A percentile compares a stretch with the other conserved stretches of the same genome.
Conservation (phyloP, 2,329 filamentous ascomycete species). For the Fusarium neocosmosporiellum region DNA sequence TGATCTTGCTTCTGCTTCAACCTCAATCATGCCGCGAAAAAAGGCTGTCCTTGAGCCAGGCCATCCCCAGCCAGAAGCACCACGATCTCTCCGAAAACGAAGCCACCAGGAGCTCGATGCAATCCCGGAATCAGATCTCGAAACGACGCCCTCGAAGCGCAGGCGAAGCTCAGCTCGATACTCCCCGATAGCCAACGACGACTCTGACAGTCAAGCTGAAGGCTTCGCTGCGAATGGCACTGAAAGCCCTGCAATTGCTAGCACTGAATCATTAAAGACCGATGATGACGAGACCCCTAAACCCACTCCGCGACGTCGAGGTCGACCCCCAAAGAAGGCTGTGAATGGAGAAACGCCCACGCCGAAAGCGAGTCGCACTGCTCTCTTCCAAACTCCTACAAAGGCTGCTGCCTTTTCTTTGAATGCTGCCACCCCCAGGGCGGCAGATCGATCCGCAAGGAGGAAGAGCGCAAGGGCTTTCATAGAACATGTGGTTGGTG, state of each 20-base stretch:
- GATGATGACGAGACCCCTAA: constrained; percentile 43
- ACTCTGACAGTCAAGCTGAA: constrained; percentile 38
- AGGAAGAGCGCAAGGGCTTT: constrained; percentile 84
- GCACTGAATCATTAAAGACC: constrained; percentile 25
- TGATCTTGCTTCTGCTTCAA: background rate
- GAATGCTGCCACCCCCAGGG: constrained; percentile 69
- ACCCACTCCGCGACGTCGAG: constrained; percentile 50
- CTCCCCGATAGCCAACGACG: constrained; percentile 9
- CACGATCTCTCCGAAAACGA: constrained; percentile 39
- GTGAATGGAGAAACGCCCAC: constrained; percentile 50
- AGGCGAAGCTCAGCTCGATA: constrained; percentile 38
- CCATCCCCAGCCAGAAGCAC: constrained; percentile 18
- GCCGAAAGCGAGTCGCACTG: constrained; percentile 49
- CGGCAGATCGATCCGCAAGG: constrained; percentile 86
- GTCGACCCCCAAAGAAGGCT: constrained; percentile 49
- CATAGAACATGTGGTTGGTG: constrained; percentile 76
- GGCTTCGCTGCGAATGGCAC: constrained; percentile 13
- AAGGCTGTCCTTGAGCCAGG: constrained; percentile 30
- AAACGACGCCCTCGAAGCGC: constrained; percentile 49
- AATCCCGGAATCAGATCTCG: constrained; percentile 41
- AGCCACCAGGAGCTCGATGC: constrained; percentile 42
- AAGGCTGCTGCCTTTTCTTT: constrained; percentile 44
- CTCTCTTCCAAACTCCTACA: constrained; percentile 53
- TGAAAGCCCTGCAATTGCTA: constrained; percentile 10
- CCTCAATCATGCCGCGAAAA: constrained; percentile 31